Percentiles rank a stretch among this genome's conserved stretches.
Conservation (phyloP, 2,329 filamentous ascomycete genomes). For the Paecilomyces niveus region DNA sequence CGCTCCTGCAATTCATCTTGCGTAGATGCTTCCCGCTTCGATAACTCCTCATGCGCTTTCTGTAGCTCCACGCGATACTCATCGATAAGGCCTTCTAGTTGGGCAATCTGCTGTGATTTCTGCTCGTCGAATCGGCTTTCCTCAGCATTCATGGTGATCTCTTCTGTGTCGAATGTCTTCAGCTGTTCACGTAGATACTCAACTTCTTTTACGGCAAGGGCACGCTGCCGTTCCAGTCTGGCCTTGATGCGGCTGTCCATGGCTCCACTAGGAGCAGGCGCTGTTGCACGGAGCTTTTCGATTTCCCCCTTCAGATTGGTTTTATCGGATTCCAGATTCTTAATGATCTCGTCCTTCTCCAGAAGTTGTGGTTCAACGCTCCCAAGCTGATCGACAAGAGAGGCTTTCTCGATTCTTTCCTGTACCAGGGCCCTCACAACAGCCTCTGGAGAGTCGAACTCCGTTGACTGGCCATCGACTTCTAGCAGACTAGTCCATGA, state of each 20-base stretch:
- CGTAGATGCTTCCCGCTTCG: constrained; percentile 50
- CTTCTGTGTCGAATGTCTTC: constrained; percentile 80
- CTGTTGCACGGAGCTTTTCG: constrained; percentile 57
- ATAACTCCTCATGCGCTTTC: constrained; percentile 65
- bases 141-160: constrained; percentile 69
- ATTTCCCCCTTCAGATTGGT: constrained; percentile 58
- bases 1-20: constrained; percentile 35
- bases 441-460: constrained; percentile 83
- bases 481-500: constrained; percentile 85
- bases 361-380: constrained; percentile 68
- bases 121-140: constrained; percentile 66
- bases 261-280: constrained; percentile 29
- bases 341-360: constrained; percentile 70
- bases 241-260: constrained; percentile 61
- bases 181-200: constrained; percentile 91
- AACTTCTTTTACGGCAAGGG: constrained; percentile 81
- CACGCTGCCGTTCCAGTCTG: constrained; percentile 77
- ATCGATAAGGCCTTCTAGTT: constrained; percentile 80
- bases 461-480: constrained; percentile 55
- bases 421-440: constrained; percentile 78
- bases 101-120: constrained; percentile 65
- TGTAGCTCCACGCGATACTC: constrained; percentile 78
- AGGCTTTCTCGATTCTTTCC: constrained; percentile 71
- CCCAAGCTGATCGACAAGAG: constrained; percentile 74
- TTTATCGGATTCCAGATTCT: constrained; percentile 64